Evolutionary conservation across 805 yeast species (phyloP).

Genomic region (Schwanniomyces yamadae): DNA sequence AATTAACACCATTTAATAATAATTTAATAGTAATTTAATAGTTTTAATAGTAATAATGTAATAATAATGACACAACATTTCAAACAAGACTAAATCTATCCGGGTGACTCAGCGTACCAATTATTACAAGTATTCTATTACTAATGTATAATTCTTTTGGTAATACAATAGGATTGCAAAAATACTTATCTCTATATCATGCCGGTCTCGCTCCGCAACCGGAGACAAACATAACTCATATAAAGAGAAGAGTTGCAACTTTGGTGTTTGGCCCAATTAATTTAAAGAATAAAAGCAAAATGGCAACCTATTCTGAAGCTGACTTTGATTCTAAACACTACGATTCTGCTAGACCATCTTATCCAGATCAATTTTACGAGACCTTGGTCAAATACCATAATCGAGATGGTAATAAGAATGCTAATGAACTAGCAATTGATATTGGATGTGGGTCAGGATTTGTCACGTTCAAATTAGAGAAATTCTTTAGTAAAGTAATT

Average conservation of each 20-base stretch:
- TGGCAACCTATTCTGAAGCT: slow-evolving; percentile 63
- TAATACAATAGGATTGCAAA: neutral
- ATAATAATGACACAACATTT: too few species aligned
- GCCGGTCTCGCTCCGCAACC: slow-evolving; percentile 4
- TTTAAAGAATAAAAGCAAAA: slow-evolving; percentile 19
- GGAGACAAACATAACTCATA: neutral
- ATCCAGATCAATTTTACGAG: slow-evolving; percentile 42
- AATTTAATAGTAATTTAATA: too few species aligned
- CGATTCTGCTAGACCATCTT: slow-evolving; percentile 61
- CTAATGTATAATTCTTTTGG: too few species aligned
- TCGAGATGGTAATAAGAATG: neutral
- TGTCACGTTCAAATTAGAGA: slow-evolving; percentile 55
- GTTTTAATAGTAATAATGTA: too few species aligned
- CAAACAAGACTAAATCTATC: too few species aligned
- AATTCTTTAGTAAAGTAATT: slow-evolving; percentile 46
- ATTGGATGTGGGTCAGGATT: slow-evolving; percentile 82
- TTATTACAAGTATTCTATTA: too few species aligned
- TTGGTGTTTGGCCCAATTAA: too few species aligned
- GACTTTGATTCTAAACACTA: slow-evolving; percentile 55
- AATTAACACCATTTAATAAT: too few species aligned
- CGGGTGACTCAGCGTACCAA: too few species aligned
- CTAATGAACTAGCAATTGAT: slow-evolving; percentile 48
- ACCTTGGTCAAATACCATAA: slow-evolving; percentile 17
- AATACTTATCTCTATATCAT: neutral
- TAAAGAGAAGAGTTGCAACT: too few species aligned